These are phyloP conservation scores for Cytospora piceae DNA, from an alignment of 2,329 filamentous ascomycete species.

Conservation along the genomic window DNA sequence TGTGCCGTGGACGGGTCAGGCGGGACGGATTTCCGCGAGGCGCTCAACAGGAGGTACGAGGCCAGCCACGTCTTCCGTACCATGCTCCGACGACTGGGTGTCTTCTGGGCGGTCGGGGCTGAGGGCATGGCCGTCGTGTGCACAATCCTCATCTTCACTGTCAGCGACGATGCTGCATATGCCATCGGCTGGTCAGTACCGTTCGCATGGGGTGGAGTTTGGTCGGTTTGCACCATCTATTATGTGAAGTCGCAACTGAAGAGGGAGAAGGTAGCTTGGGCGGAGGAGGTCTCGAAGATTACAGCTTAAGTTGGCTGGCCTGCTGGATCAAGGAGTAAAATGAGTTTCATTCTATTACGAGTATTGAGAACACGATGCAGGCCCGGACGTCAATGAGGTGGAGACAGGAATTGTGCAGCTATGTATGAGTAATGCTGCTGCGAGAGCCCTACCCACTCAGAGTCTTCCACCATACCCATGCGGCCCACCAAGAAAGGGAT, in stretches of 20 bases:
- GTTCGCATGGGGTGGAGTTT: conserved; percentile 35
- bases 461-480: neutral
- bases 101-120: conserved; percentile 59
- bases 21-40: conserved; percentile 55
- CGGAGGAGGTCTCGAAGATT: conserved; percentile 32
- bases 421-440: neutral
- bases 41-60: conserved; percentile 54
- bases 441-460: neutral
- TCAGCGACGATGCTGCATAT: conserved; percentile 34
- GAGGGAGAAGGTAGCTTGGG: conserved; percentile 36
- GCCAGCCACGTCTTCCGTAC: conserved; percentile 57
- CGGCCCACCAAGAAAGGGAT: neutral
- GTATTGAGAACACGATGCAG: neutral
- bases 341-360: neutral
- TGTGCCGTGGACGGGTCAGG: conserved; percentile 68
- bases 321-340: neutral
- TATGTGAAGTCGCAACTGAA: conserved; percentile 36
- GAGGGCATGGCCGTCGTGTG: conserved; percentile 32
- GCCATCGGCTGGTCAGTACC: conserved; percentile 35
- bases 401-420: neutral
- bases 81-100: conserved; percentile 58
- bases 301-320: neutral
- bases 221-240: conserved; percentile 35
- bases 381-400: neutral
- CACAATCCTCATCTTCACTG: conserved; percentile 34